Conservation (phyloP, 108 stramenopile species). For the Stephanodiscus minutulus region DNA sequence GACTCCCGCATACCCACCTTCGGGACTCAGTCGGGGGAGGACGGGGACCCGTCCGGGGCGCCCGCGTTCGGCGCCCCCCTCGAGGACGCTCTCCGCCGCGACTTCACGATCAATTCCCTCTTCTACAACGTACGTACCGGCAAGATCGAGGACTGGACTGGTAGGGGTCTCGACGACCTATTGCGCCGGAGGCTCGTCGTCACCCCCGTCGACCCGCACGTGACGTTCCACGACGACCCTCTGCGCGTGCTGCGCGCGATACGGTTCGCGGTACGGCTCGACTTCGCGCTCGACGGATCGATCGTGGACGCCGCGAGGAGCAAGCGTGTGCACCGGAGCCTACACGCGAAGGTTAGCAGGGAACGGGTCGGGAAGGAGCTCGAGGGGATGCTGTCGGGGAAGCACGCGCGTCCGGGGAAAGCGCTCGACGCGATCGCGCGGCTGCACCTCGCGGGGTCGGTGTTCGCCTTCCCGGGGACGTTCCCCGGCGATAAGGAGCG, state of each 20-base stretch:
- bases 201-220: conserved; percentile 79
- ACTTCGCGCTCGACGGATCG: conserved; percentile 66
- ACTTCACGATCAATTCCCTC: conserved; percentile 95
- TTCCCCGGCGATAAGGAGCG: conserved; percentile 41
- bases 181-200: conserved; percentile 56
- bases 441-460: conserved; percentile 67
- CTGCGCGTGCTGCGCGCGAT: conserved; percentile 89
- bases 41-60: background rate
- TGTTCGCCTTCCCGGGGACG: conserved; percentile 71
- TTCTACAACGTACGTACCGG: conserved; percentile 90
- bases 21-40: too few relatives aligned
- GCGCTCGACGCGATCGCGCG: conserved; percentile 73
- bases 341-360: conserved; percentile 84
- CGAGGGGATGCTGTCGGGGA: conserved; percentile 85
- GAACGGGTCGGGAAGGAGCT: conserved; percentile 92
- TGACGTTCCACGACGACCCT: conserved; percentile 93
- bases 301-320: conserved; percentile 61
- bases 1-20: conserved; percentile 87
- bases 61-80: conserved; percentile 79
- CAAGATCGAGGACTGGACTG: conserved; percentile 91
- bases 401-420: conserved; percentile 58
- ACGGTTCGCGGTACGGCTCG: conserved; percentile 86
- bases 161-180: conserved; percentile 79
- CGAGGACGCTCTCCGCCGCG: conserved; percentile 92
- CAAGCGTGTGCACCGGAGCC: conserved; percentile 62